Base-by-base conservation (phyloP, 2,329 filamentous ascomycete genomes). In the Ophiostoma pallidulum region DNA sequence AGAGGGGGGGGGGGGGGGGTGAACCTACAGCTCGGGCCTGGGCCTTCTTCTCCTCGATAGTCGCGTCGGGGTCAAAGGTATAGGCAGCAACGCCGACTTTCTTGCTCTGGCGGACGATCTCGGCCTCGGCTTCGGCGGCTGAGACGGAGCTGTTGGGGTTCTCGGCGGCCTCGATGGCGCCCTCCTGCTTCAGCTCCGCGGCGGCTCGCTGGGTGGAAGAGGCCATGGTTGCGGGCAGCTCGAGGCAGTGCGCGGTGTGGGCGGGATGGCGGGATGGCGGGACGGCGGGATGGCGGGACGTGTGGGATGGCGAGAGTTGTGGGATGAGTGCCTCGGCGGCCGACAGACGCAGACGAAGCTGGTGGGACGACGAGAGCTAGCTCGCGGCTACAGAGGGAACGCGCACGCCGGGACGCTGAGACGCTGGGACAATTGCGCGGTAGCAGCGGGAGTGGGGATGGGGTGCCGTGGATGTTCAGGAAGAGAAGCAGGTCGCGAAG, bases 61-160 rank as follows among this genome's bases (percentile, higher is more conserved):
- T 82, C 36, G 89, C 90, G 70, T 95, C 69, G 1, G 92, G 88
- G 61, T 98, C 77, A 68, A 97, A 98, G 53, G 82, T 78, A 62
- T 86, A 92, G 54, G 88, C 90, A 26, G 82, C 70, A 20, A 84
- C 78, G 36, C 92, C 92, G 12, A 84, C 86, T 58, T 84, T 83
- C 59, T 75, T 79, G 56, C 86, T 87, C 64, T 94, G 82, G 46
- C 86, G 72, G 22, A 94, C 74, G 41, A 96, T 75, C 58, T 78
- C 77, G 56, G 77, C 73, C 66, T 94, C 77, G 28, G 86, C 86
- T 54, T 82, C 80, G 35, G 84, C 77, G 13, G 86, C 72, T 33
- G 79, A 77, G 54, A 89, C 75, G 38, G 66, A 68, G 61, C 74
- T 84, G 57, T 85, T 67, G 31, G 86, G 80, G 62, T 94, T 76